A percentile compares a stretch with the other conserved stretches of the same genome.
These are phyloP conservation scores for Suillus sp. DNA, from an alignment of 768 basidiomycete species.

Conservation along the genomic window DNA sequence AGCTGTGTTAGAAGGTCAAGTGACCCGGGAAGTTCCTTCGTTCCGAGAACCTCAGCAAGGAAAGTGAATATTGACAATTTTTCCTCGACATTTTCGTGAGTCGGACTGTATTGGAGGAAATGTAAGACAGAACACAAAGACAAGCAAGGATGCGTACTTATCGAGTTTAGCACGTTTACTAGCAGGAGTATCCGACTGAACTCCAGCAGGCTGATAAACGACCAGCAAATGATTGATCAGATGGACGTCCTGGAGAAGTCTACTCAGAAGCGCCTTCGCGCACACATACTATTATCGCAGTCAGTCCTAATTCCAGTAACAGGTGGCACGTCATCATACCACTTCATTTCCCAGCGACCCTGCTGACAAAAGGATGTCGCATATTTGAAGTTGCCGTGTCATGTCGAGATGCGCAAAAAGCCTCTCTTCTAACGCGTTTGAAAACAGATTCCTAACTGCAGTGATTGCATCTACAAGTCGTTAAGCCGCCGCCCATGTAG, in stretches of 20 bases:
- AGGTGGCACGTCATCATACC: constrained; percentile 38
- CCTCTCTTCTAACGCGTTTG: constrained; percentile 50
- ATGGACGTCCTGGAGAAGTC: constrained; percentile 49
- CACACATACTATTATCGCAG: constrained; percentile 40
- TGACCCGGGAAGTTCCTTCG: constrained; percentile 67
- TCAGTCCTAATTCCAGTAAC: constrained; percentile 1
- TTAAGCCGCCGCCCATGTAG: constrained; percentile 8
- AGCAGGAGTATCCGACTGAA: constrained; percentile 47
- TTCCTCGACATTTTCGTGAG: constrained; percentile 37
- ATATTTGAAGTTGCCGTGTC: constrained; percentile 58
- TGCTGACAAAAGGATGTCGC: constrained; percentile 55
- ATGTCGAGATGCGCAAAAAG: constrained; percentile 55
- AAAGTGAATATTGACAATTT: constrained; percentile 52
- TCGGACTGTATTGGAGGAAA: constrained; percentile 8
- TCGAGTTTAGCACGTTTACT: constrained; percentile 67
- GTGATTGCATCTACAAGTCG: constrained; percentile 40
- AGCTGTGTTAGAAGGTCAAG: constrained; percentile 70
- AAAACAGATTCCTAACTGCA: constrained; percentile 42
- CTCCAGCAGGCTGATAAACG: constrained; percentile 47
- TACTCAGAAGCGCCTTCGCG: constrained; percentile 52
- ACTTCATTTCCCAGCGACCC: constrained; percentile 48
- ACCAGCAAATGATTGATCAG: constrained; percentile 57
- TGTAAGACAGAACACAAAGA: not conserved
- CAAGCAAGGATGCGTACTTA: constrained; percentile 38
- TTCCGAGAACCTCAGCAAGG: constrained; percentile 69